Evolutionary conservation across 2,329 filamentous ascomycete species (phyloP).

Genomic region (Trichoderma sp.): DNA sequence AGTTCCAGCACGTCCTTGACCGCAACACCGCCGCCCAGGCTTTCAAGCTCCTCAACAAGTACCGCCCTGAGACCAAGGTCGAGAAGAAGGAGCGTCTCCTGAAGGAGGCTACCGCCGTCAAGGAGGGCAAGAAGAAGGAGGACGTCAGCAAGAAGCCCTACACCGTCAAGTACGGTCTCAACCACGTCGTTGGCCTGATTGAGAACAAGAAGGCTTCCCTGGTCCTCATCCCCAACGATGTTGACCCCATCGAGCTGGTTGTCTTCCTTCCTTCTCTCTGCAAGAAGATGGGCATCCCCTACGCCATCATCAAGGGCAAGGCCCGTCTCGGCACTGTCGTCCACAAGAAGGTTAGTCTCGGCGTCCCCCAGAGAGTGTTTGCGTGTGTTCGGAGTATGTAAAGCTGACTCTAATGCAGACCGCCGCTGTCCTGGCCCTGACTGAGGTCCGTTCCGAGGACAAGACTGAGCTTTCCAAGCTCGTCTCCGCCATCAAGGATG

Average conservation of each 20-base stretch:
- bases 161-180: conserved; percentile 98
- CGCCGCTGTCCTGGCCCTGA: conserved; percentile 90
- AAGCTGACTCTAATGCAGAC: conserved; percentile 62
- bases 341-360: conserved; percentile 85
- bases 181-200: conserved; percentile 96
- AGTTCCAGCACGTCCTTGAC: conserved; percentile 97
- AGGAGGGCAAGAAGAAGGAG: conserved; percentile 99
- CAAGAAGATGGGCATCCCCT: conserved; percentile 99
- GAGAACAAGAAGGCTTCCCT: conserved; percentile 99
- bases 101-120: conserved; percentile 96
- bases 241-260: conserved; percentile 99
- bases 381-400: background rate
- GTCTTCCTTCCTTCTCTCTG: conserved; percentile 98
- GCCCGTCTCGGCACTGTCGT: conserved; percentile 97
- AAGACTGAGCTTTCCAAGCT: conserved; percentile 98
- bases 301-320: conserved; percentile 99
- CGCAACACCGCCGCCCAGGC: conserved; percentile 94
- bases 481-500: conserved; percentile 94
- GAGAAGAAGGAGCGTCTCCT: conserved; percentile 99
- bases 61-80: conserved; percentile 97
- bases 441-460: conserved; percentile 97
- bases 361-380: background rate
- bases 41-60: conserved; percentile 99
- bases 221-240: conserved; percentile 98
- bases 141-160: conserved; percentile 99